Conservation (phyloP, 164 flowering plant species). For the Piper betle region DNA sequence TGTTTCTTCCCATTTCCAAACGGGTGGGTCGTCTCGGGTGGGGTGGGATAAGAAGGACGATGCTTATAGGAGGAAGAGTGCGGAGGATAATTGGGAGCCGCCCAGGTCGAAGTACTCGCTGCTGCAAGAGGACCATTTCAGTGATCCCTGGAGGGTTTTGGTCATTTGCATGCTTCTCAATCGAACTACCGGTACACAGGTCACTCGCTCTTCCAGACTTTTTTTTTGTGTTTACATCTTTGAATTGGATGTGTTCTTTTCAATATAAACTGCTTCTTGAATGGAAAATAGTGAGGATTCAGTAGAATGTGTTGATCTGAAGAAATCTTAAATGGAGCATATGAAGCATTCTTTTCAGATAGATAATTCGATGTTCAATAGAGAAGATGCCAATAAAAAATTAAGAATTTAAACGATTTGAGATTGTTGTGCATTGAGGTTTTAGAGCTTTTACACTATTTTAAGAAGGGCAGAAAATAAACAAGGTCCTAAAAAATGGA, state of each 20-base stretch:
- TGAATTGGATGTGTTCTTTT: neutral
- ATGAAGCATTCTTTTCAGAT: too few relatives aligned
- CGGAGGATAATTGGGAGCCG: conserved; percentile 51
- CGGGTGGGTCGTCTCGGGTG: neutral
- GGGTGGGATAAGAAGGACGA: conserved; percentile 13
- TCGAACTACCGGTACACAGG: conserved; percentile 59
- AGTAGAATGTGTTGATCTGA: neutral
- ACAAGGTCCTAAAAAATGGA: too few relatives aligned
- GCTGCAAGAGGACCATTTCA: conserved; percentile 54
- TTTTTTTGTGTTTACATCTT: neutral
- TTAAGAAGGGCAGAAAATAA: too few relatives aligned
- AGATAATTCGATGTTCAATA: too few relatives aligned
- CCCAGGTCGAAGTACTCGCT: conserved; percentile 42
- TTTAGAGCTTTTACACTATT: too few relatives aligned
- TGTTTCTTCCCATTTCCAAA: neutral
- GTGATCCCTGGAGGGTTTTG: conserved; percentile 87
- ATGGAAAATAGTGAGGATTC: neutral
- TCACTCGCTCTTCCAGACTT: conserved; percentile 5
- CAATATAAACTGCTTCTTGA: too few relatives aligned
- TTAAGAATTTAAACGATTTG: too few relatives aligned
- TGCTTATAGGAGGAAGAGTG: conserved; percentile 40
- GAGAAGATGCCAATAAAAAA: too few relatives aligned
- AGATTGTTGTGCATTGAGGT: too few relatives aligned
- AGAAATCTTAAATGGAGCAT: too few relatives aligned
- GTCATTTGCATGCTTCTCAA: conserved; percentile 81